Conservation (phyloP, 116 monocot genomes). For the Papilionanthe hybrid region DNA sequence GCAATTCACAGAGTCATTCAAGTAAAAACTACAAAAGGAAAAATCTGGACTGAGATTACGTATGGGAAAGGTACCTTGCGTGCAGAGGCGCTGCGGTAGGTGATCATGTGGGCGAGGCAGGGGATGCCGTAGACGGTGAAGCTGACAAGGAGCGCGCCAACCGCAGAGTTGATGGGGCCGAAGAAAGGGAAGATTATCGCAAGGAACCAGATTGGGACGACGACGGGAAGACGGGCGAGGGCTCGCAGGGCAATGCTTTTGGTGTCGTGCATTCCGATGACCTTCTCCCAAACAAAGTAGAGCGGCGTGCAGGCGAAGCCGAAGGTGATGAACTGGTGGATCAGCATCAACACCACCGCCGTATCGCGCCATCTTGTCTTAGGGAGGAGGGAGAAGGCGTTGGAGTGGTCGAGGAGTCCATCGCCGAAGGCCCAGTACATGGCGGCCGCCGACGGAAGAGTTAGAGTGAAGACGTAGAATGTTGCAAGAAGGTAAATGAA, state of each 20-base stretch:
- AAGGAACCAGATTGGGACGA: conserved; percentile 35
- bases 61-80: not conserved
- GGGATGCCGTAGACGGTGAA: conserved; percentile 26
- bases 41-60: not conserved
- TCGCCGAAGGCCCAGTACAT: conserved; percentile 39
- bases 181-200: conserved; percentile 46
- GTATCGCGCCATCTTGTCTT: conserved; percentile 21
- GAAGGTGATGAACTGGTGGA: conserved; percentile 53
- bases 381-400: conserved; percentile 29
- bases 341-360: conserved; percentile 32
- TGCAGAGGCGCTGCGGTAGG: conserved; percentile 17
- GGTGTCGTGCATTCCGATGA: conserved; percentile 28
- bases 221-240: conserved; percentile 29
- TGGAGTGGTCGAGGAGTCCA: conserved; percentile 21
- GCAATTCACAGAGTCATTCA: no score
- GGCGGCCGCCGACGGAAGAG: conserved; percentile 22
- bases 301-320: conserved; percentile 50
- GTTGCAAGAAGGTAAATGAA: conserved; percentile 26
- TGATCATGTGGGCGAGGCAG: conserved; percentile 20
- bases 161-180: conserved; percentile 33
- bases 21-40: no score
- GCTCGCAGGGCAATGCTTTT: conserved; percentile 20
- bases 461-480: conserved; percentile 26
- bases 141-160: conserved; percentile 17
- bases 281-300: conserved; percentile 51